These are phyloP conservation scores for Diplodia sapinea DNA, from an alignment of 2,329 filamentous ascomycete genomes.

Conservation along the genomic window DNA sequence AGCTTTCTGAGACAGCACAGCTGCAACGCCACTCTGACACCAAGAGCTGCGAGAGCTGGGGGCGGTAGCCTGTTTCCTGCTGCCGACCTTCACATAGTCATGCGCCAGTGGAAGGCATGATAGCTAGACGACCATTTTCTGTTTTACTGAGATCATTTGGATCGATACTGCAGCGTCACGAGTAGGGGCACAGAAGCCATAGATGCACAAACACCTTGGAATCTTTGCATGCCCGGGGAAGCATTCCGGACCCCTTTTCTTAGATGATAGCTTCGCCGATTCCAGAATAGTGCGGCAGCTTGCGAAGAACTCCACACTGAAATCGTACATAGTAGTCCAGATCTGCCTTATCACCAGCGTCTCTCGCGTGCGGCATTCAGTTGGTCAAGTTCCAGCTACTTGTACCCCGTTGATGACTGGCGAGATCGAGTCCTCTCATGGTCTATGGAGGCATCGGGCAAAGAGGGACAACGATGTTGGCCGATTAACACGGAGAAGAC, in stretches of 20 bases:
- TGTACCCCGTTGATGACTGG: neutral
- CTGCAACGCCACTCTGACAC: neutral
- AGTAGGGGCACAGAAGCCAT: neutral
- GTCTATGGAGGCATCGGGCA: neutral
- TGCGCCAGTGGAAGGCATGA: neutral
- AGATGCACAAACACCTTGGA: neutral
- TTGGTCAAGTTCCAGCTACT: neutral
- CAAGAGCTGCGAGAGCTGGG: neutral
- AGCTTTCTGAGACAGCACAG: neutral
- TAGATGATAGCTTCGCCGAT: neutral
- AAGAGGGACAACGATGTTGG: neutral
- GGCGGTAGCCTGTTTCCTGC: neutral
- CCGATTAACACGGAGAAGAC: neutral
- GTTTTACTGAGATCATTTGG: neutral
- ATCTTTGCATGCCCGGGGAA: neutral
- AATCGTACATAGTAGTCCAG: neutral
- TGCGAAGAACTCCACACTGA: neutral
- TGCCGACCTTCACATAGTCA: neutral
- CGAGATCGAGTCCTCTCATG: neutral
- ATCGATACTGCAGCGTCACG: neutral
- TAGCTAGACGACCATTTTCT: neutral
- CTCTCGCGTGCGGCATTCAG: neutral
- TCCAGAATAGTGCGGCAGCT: neutral
- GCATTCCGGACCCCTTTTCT: neutral
- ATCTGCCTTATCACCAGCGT: neutral